These are phyloP conservation scores for Tubosaeta brunneosetosa DNA, from an alignment of 768 basidiomycete genomes.

Conservation along the genomic window DNA sequence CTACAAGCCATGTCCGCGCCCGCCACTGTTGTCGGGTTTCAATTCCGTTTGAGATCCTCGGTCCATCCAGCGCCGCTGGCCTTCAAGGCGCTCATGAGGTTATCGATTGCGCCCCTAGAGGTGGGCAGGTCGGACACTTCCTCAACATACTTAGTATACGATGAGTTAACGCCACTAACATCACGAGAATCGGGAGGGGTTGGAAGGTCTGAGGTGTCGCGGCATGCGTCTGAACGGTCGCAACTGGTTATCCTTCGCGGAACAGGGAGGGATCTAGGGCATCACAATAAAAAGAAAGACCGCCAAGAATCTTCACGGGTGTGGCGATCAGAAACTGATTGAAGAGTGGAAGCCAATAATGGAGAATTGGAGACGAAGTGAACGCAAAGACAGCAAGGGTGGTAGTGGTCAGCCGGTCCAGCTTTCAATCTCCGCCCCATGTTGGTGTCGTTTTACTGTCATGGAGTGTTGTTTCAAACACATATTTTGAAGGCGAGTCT, in stretches of 20 bases:
- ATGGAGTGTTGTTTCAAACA: too few species aligned
- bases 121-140: too few species aligned
- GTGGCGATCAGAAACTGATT: too few species aligned
- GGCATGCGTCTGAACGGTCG: slow-evolving; percentile 25
- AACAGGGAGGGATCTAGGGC: slow-evolving; percentile 36
- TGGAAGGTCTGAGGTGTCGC: slow-evolving; percentile 15
- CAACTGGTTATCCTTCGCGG: slow-evolving; percentile 18
- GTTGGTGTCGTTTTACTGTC: too few species aligned
- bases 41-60: slow-evolving; percentile 15
- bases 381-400: slow-evolving; percentile 80
- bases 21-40: slow-evolving; percentile 37
- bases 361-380: slow-evolving; percentile 81
- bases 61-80: slow-evolving; percentile 35
- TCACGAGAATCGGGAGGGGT: slow-evolving; percentile 28
- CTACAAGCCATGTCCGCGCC: slow-evolving; percentile 50
- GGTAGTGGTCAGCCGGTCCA: too few species aligned
- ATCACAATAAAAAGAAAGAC: slow-evolving; percentile 57
- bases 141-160: too few species aligned
- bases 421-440: too few species aligned
- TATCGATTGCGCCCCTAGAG: too few species aligned
- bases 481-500: too few species aligned
- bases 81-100: slow-evolving; percentile 38
- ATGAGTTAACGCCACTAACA: slow-evolving; percentile 23
- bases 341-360: slow-evolving; percentile 45
- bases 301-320: too few species aligned